Evolutionary conservation across 2,329 filamentous ascomycete genomes (phyloP).

Genomic region (Drechmeria coniospora): DNA sequence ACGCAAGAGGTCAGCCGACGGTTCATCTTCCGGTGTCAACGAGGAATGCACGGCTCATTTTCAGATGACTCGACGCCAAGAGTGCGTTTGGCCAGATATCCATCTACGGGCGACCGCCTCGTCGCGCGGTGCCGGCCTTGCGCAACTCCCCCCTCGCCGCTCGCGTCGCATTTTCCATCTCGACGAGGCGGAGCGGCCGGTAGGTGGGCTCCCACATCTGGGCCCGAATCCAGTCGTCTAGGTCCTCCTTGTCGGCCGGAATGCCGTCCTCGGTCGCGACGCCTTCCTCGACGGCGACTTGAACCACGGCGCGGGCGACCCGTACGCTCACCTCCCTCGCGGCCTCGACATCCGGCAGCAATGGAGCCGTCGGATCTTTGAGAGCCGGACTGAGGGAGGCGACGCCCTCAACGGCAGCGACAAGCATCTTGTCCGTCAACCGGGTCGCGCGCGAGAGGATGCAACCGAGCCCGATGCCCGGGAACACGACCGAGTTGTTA

Average conservation of each 20-base stretch:
- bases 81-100: neutral
- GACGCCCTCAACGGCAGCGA: conserved; percentile 62
- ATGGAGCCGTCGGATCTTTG: conserved; percentile 41
- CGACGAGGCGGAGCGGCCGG: conserved; percentile 43
- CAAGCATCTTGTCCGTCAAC: conserved; percentile 65
- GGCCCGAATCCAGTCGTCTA: conserved; percentile 58
- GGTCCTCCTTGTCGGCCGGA: conserved; percentile 34
- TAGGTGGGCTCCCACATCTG: conserved; percentile 73
- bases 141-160: conserved; percentile 29
- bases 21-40: no score
- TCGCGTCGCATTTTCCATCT: conserved; percentile 33
- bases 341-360: conserved; percentile 61
- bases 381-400: conserved; percentile 58
- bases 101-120: conserved; percentile 4
- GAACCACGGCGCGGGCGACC: conserved; percentile 63
- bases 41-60: no score
- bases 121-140: conserved; percentile 14
- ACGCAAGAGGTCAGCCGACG: no score
- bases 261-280: conserved; percentile 51
- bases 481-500: conserved; percentile 78
- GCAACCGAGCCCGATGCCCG: conserved; percentile 68
- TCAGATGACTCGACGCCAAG: no score
- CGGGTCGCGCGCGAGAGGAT: conserved; percentile 53
- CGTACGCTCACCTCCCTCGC: conserved; percentile 63
- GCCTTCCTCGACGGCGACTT: conserved; percentile 52